Percentiles rank a stretch among this genome's conserved stretches.
phyloP scores from a whole-genome alignment of 495 filamentous ascomycete species.

The Astrothelium subdiscretum region DNA sequence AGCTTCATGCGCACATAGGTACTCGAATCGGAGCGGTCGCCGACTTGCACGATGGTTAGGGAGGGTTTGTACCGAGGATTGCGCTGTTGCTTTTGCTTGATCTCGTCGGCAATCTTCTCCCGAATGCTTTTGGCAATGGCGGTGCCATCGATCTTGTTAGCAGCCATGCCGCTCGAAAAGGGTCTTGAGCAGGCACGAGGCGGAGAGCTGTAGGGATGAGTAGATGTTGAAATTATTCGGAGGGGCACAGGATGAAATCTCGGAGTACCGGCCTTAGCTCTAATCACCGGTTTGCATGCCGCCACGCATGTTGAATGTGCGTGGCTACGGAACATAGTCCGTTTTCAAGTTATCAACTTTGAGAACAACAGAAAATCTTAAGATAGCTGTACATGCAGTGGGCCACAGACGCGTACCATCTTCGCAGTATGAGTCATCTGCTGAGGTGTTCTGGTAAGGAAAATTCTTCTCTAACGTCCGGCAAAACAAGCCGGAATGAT shows the following conservation, averaged over 20 bases:
- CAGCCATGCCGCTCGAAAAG: constrained; percentile 60
- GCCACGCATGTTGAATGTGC: constrained; percentile 2
- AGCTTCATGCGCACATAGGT: constrained; percentile 99
- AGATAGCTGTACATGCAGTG: not conserved
- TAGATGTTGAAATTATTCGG: not conserved
- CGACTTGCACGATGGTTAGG: constrained; percentile 91
- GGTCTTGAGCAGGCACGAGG: constrained; percentile 13
- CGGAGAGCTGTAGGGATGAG: not conserved
- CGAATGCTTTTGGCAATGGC: constrained; percentile 86
- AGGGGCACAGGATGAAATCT: not conserved
- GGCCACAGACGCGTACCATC: not conserved
- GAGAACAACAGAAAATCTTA: too few species aligned
- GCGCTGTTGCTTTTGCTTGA: constrained; percentile 62
- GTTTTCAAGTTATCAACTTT: not conserved
- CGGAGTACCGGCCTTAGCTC: not conserved
- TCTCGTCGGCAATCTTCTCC: constrained; percentile 62
- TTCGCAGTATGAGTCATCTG: not conserved
- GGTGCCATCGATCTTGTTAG: constrained; percentile 88
- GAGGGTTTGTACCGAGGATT: constrained; percentile 82
- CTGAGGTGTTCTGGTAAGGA: not conserved
- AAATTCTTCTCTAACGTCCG: not conserved
- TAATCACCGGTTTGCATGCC: not conserved
- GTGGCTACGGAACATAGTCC: not conserved
- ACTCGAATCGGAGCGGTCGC: constrained; percentile 82
- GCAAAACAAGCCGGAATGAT: not conserved